Conservation (phyloP, 2,329 filamentous ascomycete species). For the Phoma sp. region DNA sequence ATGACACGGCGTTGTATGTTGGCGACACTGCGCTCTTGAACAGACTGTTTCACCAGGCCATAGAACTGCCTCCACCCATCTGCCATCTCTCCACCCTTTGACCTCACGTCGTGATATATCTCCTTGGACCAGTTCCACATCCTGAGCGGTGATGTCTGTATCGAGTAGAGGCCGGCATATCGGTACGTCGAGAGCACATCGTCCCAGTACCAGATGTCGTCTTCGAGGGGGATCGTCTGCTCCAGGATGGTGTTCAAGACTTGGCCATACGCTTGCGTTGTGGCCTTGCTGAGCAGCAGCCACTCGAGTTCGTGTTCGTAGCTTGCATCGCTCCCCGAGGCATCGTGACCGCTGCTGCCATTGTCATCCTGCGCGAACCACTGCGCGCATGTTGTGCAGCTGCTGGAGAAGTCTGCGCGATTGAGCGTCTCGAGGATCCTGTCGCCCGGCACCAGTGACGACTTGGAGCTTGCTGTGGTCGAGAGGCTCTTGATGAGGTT, state of each 20-base stretch:
- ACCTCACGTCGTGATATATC: slow-evolving; percentile 70
- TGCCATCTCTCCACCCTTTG: slow-evolving; percentile 48
- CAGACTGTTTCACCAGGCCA: slow-evolving; percentile 75
- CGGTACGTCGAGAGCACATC: slow-evolving; percentile 80
- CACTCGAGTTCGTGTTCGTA: slow-evolving; percentile 86
- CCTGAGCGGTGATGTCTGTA: slow-evolving; percentile 82
- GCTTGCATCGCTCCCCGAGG: slow-evolving; percentile 36
- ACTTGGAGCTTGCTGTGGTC: slow-evolving; percentile 69
- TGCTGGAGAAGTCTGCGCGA: slow-evolving; percentile 64
- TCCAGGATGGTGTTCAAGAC: slow-evolving; percentile 80
- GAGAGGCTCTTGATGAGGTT: slow-evolving; percentile 75
- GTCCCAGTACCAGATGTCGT: slow-evolving; percentile 97
- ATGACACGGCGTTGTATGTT: slow-evolving; percentile 76
- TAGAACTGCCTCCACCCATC: slow-evolving; percentile 73
- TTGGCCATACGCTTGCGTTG: slow-evolving; percentile 86
- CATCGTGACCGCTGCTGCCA: slow-evolving; percentile 24
- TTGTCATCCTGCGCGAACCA: slow-evolving; percentile 41
- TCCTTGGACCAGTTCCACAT: slow-evolving; percentile 76
- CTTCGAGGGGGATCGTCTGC: slow-evolving; percentile 80
- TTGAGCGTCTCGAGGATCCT: slow-evolving; percentile 68
- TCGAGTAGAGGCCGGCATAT: slow-evolving; percentile 80
- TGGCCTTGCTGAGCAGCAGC: slow-evolving; percentile 89
- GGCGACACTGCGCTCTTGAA: slow-evolving; percentile 73
- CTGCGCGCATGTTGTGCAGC: slow-evolving; percentile 48
- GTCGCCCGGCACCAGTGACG: slow-evolving; percentile 65